Evolutionary conservation across 2,329 filamentous ascomycete species (phyloP), one percentile per base, ranked within the genome.

Genomic region (Pestalotiopsis sp.): DNA sequence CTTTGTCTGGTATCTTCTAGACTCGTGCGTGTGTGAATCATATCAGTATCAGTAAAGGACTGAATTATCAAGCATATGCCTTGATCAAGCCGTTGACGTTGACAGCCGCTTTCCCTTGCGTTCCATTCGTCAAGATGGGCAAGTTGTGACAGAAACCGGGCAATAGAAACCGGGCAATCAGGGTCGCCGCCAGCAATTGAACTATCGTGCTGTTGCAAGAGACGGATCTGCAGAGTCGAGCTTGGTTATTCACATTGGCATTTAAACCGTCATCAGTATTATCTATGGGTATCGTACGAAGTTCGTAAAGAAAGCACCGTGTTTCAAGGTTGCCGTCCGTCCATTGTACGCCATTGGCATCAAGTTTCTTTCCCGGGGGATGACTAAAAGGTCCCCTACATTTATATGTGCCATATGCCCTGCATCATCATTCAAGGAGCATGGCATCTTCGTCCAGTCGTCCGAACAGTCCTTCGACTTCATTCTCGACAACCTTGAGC

Each of bases 391-490:
- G 9, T 10, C n/a, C 20, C 44, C 20, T 3, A 3, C 17, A 52
- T 52, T 52, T 3, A 48, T 17, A 7, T n/a, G 44, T 52, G 7
- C 17, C n/a, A 11, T 52, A 9, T n/a, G 7, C 44, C 58, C 9
- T 35, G 5, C 6, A 6, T 6, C 0, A 14, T 75, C 79, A 89
- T 74, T 88, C 84, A 70, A 91, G 76, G 65, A 89, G 73, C 71
- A 90, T 75, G 60, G 85, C 82, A 71, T 91, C 87, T 68, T 89
- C 85, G 71, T 90, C 83, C 70, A 92, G 76, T 55, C 90, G 83
- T 14, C 89, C 89, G 81, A 89, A 91, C 39, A 92, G 72, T 0
- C 80, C 81, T 77, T 91, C 89, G 64, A 92, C 84, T 76, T 91
- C 89, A 69, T 77, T 82, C 72, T 88, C 85, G 26, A 91, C 86